These are phyloP conservation scores for Lyophyllum atratum DNA, from an alignment of 768 basidiomycete species.

Conservation along the genomic window DNA sequence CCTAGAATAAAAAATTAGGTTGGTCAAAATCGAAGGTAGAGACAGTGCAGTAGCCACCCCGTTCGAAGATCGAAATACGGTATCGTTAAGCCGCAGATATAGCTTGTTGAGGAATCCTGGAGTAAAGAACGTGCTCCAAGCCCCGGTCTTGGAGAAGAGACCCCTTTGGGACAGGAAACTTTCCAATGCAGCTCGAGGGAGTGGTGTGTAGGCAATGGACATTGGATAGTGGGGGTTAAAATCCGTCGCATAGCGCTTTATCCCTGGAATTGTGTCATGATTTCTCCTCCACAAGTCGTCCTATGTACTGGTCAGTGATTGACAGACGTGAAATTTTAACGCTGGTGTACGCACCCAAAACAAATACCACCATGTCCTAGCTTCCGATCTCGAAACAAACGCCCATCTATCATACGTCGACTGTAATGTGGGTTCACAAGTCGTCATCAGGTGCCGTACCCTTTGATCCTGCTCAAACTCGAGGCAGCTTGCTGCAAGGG, in stretches of 20 bases:
- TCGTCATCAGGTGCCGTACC: constrained; percentile 52
- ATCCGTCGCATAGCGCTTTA: constrained; percentile 51
- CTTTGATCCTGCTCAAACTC: constrained; percentile 54
- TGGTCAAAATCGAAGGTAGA: not conserved
- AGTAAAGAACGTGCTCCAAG: constrained; percentile 53
- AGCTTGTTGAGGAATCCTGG: constrained; percentile 71
- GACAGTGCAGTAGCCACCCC: constrained; percentile 39
- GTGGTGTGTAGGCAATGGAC: constrained; percentile 72
- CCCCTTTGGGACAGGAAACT: constrained; percentile 64
- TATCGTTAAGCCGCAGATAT: constrained; percentile 71
- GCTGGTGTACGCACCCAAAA: constrained; percentile 59
- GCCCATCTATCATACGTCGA: constrained; percentile 55
- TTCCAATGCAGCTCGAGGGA: constrained; percentile 66
- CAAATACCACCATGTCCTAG: constrained; percentile 76
- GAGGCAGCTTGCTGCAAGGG: constrained; percentile 45
- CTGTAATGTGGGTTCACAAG: constrained; percentile 45
- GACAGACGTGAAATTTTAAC: not conserved
- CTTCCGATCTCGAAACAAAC: constrained; percentile 47
- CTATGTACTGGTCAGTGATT: constrained; percentile 32
- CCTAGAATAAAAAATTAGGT: constrained; percentile 34
- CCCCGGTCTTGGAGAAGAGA: constrained; percentile 47
- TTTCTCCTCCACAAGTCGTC: constrained; percentile 80
- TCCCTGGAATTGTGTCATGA: constrained; percentile 51
- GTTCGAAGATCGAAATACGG: constrained; percentile 54
- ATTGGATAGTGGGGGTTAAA: constrained; percentile 74